Percentiles rank a stretch among this genome's conserved stretches.
phyloP scores from a whole-genome alignment of 257 asterid genomes.

The Thymus mandschuricus region DNA sequence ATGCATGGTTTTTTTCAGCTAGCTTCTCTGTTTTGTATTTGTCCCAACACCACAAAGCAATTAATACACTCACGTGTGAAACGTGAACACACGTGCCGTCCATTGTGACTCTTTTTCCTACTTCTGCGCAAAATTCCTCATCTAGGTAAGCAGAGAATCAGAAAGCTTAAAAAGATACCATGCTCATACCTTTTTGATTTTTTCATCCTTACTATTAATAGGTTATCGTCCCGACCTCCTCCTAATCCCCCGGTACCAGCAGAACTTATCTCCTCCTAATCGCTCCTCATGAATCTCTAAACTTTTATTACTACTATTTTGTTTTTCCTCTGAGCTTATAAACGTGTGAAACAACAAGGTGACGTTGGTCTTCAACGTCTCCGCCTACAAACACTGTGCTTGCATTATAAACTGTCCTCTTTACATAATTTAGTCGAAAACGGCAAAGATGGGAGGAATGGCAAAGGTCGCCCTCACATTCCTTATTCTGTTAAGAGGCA shows the following conservation, averaged over 20 bases:
- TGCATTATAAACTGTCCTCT: background rate
- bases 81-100: background rate
- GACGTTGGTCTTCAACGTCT: background rate
- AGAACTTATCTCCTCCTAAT: background rate
- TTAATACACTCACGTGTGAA: slow-evolving; percentile 5
- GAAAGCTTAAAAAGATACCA: slow-evolving; percentile 3
- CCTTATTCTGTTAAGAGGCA: background rate
- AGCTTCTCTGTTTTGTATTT: slow-evolving; percentile 14
- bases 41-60: slow-evolving; percentile 24
- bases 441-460: slow-evolving; percentile 3
- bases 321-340: background rate
- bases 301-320: no score
- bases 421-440: background rate
- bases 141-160: background rate
- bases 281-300: background rate
- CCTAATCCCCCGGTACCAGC: background rate
- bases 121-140: background rate
- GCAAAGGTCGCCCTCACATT: background rate
- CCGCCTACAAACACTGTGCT: background rate
- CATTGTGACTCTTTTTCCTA: slow-evolving; percentile 8
- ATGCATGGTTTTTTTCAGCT: slow-evolving; percentile 27
- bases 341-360: background rate
- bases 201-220: background rate
- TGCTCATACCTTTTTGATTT: background rate
- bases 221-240: background rate